Evolutionary conservation across 1,139 yeast genomes (phyloP).

Genomic region (Hanseniaspora sp.): DNA sequence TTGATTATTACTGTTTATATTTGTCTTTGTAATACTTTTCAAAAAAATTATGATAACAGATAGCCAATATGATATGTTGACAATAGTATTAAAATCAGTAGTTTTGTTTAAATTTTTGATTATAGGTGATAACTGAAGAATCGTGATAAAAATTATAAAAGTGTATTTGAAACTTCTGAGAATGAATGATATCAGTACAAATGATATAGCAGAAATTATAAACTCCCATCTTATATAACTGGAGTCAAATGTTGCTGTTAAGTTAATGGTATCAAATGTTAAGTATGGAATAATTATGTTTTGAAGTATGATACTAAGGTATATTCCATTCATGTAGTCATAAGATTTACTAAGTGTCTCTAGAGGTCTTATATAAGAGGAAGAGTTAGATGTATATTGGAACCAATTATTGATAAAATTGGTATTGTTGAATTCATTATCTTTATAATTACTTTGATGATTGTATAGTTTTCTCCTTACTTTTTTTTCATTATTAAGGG

Average conservation of each 20-base stretch:
- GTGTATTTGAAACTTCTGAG: constrained; percentile 43
- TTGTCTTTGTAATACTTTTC: not conserved
- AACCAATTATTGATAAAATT: not conserved
- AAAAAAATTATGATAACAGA: constrained; percentile 36
- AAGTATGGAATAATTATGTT: constrained; percentile 10
- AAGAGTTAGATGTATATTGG: not conserved
- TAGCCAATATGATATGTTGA: constrained; percentile 81
- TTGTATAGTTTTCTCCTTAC: constrained; percentile 3
- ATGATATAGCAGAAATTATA: constrained; percentile 28
- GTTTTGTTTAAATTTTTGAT: constrained; percentile 77
- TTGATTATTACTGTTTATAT: not conserved
- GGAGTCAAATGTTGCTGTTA: not conserved
- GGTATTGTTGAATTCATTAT: constrained; percentile 8
- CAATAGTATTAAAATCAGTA: constrained; percentile 86
- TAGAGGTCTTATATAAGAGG: not conserved
- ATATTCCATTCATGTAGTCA: not conserved
- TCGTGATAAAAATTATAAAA: constrained; percentile 52
- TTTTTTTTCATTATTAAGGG: not conserved
- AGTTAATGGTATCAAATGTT: constrained; percentile 6
- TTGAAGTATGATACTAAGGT: constrained; percentile 4
- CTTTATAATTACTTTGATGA: not conserved
- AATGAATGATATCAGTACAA: constrained; percentile 19
- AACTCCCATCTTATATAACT: not conserved
- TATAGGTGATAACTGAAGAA: constrained; percentile 77
- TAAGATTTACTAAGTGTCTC: not conserved